Base-by-base conservation (phyloP, 768 basidiomycete species). In the Podaxis pistillaris region DNA sequence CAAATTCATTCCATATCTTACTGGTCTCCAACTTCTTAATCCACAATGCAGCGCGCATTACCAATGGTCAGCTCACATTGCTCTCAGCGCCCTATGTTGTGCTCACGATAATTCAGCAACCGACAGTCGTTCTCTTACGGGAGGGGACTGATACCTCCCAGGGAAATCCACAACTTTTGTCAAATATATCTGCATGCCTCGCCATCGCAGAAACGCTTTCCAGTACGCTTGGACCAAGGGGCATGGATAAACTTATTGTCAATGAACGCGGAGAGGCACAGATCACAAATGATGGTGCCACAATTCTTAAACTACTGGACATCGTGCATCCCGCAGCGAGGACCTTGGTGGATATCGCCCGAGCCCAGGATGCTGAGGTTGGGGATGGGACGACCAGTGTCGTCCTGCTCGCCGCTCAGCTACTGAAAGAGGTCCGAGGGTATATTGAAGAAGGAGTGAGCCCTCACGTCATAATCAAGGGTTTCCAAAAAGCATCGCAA, bases 221-320 rank as follows among this genome's bases (percentile, higher is more conserved):
- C 22, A 94, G 86, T 60, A 98, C 97, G 36, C 86, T 99, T n/a
- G 97, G 97, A 13, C 97, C 97, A 7, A 82, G 97, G 63, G 97
- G 97, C 65, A 98, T 99, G 97, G 97, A 99, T 76, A 98, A 98
- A 74, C 81, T 98, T 50, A 97, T 97, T 67, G 96, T 98, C 1
- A 89, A 89, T 64, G 90, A 93, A 63, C 86, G 95, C 61, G 96
- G 97, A 55, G 91, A 96, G 64, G 94, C 97, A 8, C 96, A 97
- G 79, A 99, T 99, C 72, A 98, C 97, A 22, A 99, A 99, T 76
- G 97, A 99, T 84, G 97, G 97, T 63, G 97, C 97, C 38, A 99
- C 97, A 64, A 97, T 99, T 72, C 82, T 99, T 71, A 96, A 97
- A 76, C 83, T 99, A 64, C 85, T 99, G 65, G 97, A 99, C 66